phyloP scores from a whole-genome alignment of 352 stramenopile species.

The Peronospora farinosa region DNA sequence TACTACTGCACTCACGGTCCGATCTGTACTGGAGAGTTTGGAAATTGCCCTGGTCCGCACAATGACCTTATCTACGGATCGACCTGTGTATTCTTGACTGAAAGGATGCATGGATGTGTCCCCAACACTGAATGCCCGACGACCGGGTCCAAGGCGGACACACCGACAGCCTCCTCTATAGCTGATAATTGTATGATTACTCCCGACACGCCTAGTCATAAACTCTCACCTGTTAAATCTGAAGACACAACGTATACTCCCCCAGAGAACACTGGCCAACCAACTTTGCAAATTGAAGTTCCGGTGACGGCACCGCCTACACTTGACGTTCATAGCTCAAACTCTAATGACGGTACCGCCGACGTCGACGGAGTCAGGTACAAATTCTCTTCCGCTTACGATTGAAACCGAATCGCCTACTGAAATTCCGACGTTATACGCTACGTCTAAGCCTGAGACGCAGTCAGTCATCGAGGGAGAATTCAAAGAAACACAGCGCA shows the following conservation, averaged over 20 bases:
- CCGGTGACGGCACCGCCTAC: not conserved
- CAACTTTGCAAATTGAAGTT: not conserved
- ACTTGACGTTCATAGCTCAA: not conserved
- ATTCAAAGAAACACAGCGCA: not conserved
- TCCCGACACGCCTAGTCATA: constrained; percentile 6
- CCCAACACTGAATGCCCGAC: constrained; percentile 19
- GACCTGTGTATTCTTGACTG: constrained; percentile 18
- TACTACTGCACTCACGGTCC: constrained; percentile 32
- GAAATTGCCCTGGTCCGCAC: constrained; percentile 26
- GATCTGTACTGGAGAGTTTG: constrained; percentile 14
- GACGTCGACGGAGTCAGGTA: not conserved
- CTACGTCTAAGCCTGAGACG: constrained; percentile 1
- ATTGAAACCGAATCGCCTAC: constrained; percentile 5
- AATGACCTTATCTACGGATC: constrained; percentile 22
- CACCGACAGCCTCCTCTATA: constrained; percentile 3
- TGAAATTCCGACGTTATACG: not conserved
- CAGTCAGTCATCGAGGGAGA: constrained; percentile 2
- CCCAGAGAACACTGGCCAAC: not conserved
- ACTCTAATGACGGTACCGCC: not conserved
- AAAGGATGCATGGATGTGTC: constrained; percentile 21
- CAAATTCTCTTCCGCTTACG: constrained; percentile 6
- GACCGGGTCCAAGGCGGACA: constrained; percentile 1
- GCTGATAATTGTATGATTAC: constrained; percentile 10
- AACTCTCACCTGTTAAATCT: not conserved
- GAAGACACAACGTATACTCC: constrained; percentile 3